Conservation (phyloP, 2,329 filamentous ascomycete genomes). For the Claviceps sp. region DNA sequence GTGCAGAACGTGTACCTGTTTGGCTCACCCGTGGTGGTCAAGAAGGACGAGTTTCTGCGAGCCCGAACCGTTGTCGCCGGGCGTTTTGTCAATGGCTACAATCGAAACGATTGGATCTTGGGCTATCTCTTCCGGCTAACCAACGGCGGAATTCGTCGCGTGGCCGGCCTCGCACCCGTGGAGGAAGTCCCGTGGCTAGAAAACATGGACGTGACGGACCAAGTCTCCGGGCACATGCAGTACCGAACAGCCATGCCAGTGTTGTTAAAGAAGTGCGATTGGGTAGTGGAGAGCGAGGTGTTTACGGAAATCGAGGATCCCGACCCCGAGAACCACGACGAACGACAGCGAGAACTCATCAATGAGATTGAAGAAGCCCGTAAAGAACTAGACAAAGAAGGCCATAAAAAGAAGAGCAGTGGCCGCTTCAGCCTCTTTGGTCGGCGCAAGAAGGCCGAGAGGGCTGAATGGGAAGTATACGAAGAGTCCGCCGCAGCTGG, state of each 20-base stretch:
- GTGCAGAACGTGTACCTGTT: conserved; percentile 94
- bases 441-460: conserved; percentile 65
- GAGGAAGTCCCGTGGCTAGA: conserved; percentile 69
- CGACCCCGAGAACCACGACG: conserved; percentile 81
- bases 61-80: conserved; percentile 76
- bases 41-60: conserved; percentile 75
- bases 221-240: conserved; percentile 89
- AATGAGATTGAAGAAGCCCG: conserved; percentile 93
- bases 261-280: conserved; percentile 75
- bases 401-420: conserved; percentile 50
- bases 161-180: conserved; percentile 71
- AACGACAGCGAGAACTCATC: conserved; percentile 83
- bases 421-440: conserved; percentile 64
- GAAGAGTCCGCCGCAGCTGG: conserved; percentile 42
- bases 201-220: conserved; percentile 75
- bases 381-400: conserved; percentile 70
- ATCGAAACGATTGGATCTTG: conserved; percentile 92
- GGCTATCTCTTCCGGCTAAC: conserved; percentile 93
- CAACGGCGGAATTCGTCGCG: conserved; percentile 74
- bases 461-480: conserved; percentile 90
- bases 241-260: conserved; percentile 88
- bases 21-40: conserved; percentile 82
- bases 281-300: conserved; percentile 83
- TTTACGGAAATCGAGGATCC: conserved; percentile 96
- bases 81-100: conserved; percentile 90